Evolutionary conservation across 1,139 yeast species (phyloP), one percentile per base, ranked within the genome.

Genomic region (Wickerhamomyces sp.): DNA sequence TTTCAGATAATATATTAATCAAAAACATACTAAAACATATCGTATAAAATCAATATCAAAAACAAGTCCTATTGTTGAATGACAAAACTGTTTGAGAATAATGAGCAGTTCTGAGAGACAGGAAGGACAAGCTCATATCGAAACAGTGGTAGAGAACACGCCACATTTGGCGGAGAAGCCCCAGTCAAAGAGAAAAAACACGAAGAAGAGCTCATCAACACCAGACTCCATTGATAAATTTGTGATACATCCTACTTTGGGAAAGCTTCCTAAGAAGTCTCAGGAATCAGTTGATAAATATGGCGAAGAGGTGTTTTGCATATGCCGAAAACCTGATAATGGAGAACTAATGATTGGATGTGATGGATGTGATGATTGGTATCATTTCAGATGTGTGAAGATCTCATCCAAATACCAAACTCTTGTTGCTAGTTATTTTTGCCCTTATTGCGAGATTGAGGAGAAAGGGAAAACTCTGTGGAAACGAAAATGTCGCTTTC

Each of bases 281-380:
- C 27, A 24, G 1, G 22, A 18, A 8, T 13, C 14, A 10, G n/a
- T 27, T 3, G 19, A 27, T 20, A 12, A 25, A 3, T 16, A 60
- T 6, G 61, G 78, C 34, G 84, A 81, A 46, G 92, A 82, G 45
- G 65, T 87, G 10, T 89, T 72, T 53, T 90, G 97, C 58, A 64
- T 81, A 0, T 90, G 97, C 59, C 71, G 94, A 32, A 74, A 73
- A 44, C 85, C 90, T 0, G 97, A 90, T 54, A 70, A 72, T 45
- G 95, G 92, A 2, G 85, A 85, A 59, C 58, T 83, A 46, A 89
- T 89, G 97, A 84, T 90, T 18, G 89, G 86, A 0, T 90, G 97
- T 58, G 97, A 89, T 59, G 90, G 88, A 7, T 90, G 97, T 62
- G 96, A 89, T 55, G 96, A 87, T 48, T 90, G 97, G 97, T 90